Base-by-base conservation (phyloP, 2,329 filamentous ascomycete species). In the Trichophyton verrucosum region DNA sequence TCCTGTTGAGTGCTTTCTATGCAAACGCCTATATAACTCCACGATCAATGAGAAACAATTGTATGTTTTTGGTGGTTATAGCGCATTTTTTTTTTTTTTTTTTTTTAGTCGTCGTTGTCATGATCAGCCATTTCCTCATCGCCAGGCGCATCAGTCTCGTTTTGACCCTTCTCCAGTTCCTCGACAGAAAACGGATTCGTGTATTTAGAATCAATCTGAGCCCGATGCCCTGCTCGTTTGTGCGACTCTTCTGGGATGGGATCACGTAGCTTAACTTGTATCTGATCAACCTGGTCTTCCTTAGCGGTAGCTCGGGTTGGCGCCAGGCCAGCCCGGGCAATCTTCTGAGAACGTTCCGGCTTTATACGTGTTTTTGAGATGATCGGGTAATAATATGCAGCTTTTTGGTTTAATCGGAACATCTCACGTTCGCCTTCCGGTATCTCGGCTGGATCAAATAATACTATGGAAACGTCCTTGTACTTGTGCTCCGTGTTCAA, bases 351-450 rank as follows among this genome's bases (percentile, higher is more conserved):
- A 27, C 75, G 72, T 61, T 78, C 76, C 3, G 77, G 77, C 70
- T 80, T 81, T 56, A 86, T 74, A 22, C 76, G 77, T n/a, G 80
- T 80, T 68, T 80, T 79, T 67, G 80, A 78, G 20, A 79, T 71
- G 60, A 86, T 80, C 0, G 83, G 82, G 63, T 86, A 86, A 69
- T 83, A 83, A 69, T 84, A 86, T 13, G 83, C 83, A 1, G 76
- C 83, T 67, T 80, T 81, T 58, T 75, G 74, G 61, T 73, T 76
- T 20, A 69, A 65, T 6, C 66, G 64, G 20, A 55, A 47, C 22
- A 27, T 38, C 13, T 55, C 30, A 9, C 57, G 53, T 17, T 40
- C 51, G 11, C 62, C 55, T 49, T 65, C 64, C 30, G 69, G 67
- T 17, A 65, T 64, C 55, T 72, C 66, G 15, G 65, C 75, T 0